Conservation (phyloP, 2,329 filamentous ascomycete genomes). For the Fusarium marasasianum region DNA sequence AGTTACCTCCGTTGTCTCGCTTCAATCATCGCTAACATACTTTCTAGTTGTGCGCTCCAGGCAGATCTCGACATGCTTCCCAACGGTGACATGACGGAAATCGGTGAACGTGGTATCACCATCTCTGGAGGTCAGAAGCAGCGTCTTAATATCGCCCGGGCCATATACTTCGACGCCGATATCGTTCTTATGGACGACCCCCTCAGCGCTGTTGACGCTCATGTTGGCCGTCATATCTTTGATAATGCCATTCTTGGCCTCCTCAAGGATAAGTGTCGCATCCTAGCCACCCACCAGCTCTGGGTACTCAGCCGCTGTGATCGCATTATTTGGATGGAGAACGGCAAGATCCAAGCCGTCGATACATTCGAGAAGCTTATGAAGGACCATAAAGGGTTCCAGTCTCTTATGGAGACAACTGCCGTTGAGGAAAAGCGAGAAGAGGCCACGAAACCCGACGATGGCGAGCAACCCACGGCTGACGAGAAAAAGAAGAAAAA, state of each 20-base stretch:
- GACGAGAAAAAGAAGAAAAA: constrained; percentile 61
- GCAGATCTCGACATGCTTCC: constrained; percentile 95
- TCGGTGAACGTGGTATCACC: constrained; percentile 94
- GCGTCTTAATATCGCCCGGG: constrained; percentile 89
- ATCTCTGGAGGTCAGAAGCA: constrained; percentile 97
- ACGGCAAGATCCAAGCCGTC: constrained; percentile 82
- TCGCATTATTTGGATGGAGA: constrained; percentile 92
- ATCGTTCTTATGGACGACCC: constrained; percentile 77
- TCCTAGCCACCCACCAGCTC: constrained; percentile 93
- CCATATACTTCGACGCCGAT: constrained; percentile 75
- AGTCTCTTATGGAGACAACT: constrained; percentile 84
- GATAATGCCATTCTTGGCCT: constrained; percentile 93
- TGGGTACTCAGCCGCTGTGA: constrained; percentile 93
- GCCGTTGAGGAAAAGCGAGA: constrained; percentile 73
- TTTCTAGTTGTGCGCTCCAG: constrained; percentile 75
- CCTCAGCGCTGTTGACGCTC: constrained; percentile 74
- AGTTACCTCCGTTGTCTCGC: constrained; percentile 35
- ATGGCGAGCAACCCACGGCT: constrained; percentile 50
- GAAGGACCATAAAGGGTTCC: constrained; percentile 79
- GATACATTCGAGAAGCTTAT: constrained; percentile 93
- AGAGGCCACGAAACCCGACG: constrained; percentile 58
- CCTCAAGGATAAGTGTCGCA: constrained; percentile 86
- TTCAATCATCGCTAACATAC: neutral
- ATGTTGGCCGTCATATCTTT: constrained; percentile 81
- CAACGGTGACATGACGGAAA: constrained; percentile 87